A percentile compares a stretch with the other conserved stretches of the same genome.
phyloP scores from a whole-genome alignment of 2,329 filamentous ascomycete species.

The Calonectria multiphialidica region DNA sequence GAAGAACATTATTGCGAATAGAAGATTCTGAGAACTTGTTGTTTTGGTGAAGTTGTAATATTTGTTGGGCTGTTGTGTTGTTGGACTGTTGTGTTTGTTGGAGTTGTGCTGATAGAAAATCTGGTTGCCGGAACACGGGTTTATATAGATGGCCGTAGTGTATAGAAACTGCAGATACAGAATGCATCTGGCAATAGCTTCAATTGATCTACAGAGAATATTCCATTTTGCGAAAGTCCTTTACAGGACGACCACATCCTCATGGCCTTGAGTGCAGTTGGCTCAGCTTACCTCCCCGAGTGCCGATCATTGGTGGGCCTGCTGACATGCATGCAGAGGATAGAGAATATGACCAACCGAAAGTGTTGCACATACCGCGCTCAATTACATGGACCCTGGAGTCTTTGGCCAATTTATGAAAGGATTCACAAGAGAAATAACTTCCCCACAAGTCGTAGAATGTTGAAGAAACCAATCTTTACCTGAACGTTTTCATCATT shows the following conservation, averaged over 20 bases:
- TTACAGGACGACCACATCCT: background rate
- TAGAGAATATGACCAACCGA: background rate
- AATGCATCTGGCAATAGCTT: background rate
- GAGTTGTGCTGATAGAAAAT: background rate
- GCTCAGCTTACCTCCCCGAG: background rate
- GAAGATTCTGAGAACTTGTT: background rate
- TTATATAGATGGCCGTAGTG: background rate
- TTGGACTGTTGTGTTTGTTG: background rate
- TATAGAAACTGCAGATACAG: background rate
- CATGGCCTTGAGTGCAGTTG: background rate
- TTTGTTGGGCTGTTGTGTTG: too few relatives aligned
- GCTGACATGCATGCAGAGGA: background rate
- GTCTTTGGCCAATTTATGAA: background rate
- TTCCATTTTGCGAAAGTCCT: background rate
- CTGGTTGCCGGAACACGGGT: background rate
- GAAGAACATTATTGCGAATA: background rate
- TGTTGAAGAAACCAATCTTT: too few relatives aligned
- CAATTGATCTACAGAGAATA: background rate
- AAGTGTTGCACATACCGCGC: background rate
- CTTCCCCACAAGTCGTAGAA: background rate
- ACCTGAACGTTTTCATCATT: background rate
- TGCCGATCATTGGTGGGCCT: background rate
- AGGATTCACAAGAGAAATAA: background rate
- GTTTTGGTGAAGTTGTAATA: background rate
- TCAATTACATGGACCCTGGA: background rate